phyloP scores from a whole-genome alignment of 768 basidiomycete genomes.

The Trametes meyenii region DNA sequence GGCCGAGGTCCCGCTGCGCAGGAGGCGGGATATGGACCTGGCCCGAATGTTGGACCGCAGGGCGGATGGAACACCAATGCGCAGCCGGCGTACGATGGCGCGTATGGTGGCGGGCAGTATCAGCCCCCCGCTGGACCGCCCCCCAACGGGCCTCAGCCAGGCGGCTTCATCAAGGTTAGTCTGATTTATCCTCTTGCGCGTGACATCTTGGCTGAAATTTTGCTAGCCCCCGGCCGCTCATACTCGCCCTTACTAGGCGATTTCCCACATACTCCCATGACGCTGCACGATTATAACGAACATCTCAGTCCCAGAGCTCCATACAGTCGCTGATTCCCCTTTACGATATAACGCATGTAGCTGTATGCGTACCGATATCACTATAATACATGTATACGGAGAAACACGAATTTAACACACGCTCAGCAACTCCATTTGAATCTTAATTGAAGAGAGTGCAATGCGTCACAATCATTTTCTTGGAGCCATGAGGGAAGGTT shows the following conservation, averaged over 20 bases:
- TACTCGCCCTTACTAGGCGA: background rate
- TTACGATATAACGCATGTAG: background rate
- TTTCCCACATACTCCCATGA: background rate
- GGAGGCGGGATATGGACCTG: conserved; percentile 8
- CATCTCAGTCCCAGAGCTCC: background rate
- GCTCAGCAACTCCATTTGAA: too few species aligned
- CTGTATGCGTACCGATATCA: too few species aligned
- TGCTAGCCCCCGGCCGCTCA: conserved; percentile 10
- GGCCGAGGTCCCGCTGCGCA: background rate
- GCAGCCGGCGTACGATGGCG: background rate
- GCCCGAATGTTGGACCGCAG: background rate
- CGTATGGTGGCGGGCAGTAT: conserved; percentile 5
- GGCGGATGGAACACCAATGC: conserved; percentile 7
- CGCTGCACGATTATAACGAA: background rate
- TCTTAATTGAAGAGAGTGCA: too few species aligned
- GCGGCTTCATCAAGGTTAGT: conserved; percentile 11
- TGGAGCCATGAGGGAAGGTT: too few species aligned
- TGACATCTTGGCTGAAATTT: background rate
- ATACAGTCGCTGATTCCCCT: too few species aligned
- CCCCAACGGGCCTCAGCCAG: conserved; percentile 6
- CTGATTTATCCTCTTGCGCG: too few species aligned
- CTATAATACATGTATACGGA: too few species aligned
- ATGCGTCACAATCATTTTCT: too few species aligned
- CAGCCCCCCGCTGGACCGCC: conserved; percentile 10
- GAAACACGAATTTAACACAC: too few species aligned